A percentile compares a stretch with the other conserved stretches of the same genome.
Evolutionary conservation across 2,329 filamentous ascomycete genomes (phyloP).

Genomic region (Rasamsonia emersonii): DNA sequence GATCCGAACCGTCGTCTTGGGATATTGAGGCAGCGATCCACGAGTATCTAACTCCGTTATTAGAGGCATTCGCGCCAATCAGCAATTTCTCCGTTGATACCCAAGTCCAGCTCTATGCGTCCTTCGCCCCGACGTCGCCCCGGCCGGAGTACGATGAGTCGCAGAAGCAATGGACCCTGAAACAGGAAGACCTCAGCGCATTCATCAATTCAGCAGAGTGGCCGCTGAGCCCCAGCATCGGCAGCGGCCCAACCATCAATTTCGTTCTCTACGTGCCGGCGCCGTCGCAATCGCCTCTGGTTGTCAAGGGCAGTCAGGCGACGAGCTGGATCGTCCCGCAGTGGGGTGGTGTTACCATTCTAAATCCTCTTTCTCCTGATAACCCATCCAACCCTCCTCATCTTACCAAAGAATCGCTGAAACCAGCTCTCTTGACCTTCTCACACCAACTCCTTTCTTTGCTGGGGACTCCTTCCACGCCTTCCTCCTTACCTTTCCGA

Average conservation of each 20-base stretch:
- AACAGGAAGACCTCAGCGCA: slow-evolving; percentile 78
- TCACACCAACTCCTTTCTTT: slow-evolving; percentile 83
- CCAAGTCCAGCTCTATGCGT: slow-evolving; percentile 88
- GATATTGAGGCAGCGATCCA: slow-evolving; percentile 76
- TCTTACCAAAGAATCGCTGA: slow-evolving; percentile 58
- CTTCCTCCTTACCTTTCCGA: slow-evolving; percentile 69
- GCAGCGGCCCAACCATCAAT: slow-evolving; percentile 86
- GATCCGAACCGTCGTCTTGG: slow-evolving; percentile 73
- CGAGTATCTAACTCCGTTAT: slow-evolving; percentile 71
- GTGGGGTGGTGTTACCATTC: slow-evolving; percentile 73
- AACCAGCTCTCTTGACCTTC: slow-evolving; percentile 78
- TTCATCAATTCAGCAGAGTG: slow-evolving; percentile 98
- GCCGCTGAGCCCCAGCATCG: slow-evolving; percentile 91
- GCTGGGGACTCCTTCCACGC: slow-evolving; percentile 72
- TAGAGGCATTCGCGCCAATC: slow-evolving; percentile 70
- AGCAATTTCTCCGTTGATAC: slow-evolving; percentile 96
- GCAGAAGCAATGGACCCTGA: slow-evolving; percentile 57
- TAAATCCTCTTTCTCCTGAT: slow-evolving; percentile 45
- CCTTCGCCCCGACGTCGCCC: slow-evolving; percentile 54
- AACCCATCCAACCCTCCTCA: slow-evolving; percentile 33
- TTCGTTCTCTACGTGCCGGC: slow-evolving; percentile 87
- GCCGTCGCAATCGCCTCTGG: slow-evolving; percentile 51
- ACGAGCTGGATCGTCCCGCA: slow-evolving; percentile 92
- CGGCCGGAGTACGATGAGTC: slow-evolving; percentile 46
- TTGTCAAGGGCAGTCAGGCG: slow-evolving; percentile 50